phyloP scores from a whole-genome alignment of 192 early-diverging fungal species.

The Lobosporangium transversale region DNA sequence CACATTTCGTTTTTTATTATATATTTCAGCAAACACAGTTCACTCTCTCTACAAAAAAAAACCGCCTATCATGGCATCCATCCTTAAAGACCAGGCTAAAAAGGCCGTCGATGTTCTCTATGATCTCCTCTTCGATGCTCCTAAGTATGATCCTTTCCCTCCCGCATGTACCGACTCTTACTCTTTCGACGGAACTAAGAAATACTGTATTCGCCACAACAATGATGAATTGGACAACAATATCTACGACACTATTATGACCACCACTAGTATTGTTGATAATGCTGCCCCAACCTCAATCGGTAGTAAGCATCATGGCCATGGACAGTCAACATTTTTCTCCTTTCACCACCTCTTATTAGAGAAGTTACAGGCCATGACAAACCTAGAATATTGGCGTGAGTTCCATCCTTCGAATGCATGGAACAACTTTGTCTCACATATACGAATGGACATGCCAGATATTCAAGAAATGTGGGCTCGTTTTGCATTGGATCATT shows the following conservation, averaged over 20 bases:
- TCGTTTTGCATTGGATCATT: neutral
- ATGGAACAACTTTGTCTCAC: neutral
- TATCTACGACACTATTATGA: too few relatives aligned
- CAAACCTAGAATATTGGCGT: neutral
- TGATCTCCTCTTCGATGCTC: conserved; percentile 21
- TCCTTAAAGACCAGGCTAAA: conserved; percentile 17
- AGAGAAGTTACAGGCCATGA: neutral
- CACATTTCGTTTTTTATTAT: too few relatives aligned
- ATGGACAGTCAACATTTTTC: too few relatives aligned
- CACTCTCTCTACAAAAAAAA: neutral
- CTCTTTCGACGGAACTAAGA: too few relatives aligned
- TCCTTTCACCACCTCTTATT: conserved; percentile 1
- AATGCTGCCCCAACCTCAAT: too few relatives aligned
- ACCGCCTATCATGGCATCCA: too few relatives aligned
- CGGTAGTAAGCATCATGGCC: too few relatives aligned
- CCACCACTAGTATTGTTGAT: too few relatives aligned
- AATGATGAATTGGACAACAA: too few relatives aligned
- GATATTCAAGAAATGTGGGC: neutral
- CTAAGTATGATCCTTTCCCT: neutral
- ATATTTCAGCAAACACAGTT: too few relatives aligned
- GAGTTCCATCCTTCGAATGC: neutral
- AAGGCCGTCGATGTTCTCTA: conserved; percentile 28
- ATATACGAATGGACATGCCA: neutral
- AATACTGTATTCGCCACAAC: too few relatives aligned
- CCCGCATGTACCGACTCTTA: too few relatives aligned